Evolutionary conservation across 352 stramenopile species (phyloP).

Genomic region (Elongisporangium prolatum): DNA sequence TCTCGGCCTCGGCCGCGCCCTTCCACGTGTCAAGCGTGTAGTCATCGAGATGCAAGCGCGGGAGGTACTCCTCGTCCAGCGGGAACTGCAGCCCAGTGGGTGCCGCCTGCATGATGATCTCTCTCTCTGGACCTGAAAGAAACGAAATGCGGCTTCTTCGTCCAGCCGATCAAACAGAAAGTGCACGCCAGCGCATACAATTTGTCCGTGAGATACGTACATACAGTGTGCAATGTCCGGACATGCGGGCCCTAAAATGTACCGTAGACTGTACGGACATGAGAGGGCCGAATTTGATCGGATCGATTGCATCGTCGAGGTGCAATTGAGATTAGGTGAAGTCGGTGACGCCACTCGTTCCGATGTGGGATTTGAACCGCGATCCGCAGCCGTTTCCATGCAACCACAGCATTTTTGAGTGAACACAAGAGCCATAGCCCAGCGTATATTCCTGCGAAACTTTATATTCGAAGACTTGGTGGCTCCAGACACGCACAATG

Average conservation of each 20-base stretch:
- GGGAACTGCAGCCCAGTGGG: slow-evolving; percentile 37
- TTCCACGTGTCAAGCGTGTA: slow-evolving; percentile 27
- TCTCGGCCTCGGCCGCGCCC: slow-evolving; percentile 21
- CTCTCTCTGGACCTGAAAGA: not conserved
- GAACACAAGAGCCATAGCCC: not conserved
- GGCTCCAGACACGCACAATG: not conserved
- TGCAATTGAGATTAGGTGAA: not conserved
- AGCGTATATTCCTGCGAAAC: not conserved
- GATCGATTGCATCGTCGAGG: not conserved
- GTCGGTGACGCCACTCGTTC: not conserved
- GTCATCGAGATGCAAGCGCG: slow-evolving; percentile 28
- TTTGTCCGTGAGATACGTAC: not conserved
- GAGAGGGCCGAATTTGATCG: not conserved
- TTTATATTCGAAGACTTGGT: not conserved
- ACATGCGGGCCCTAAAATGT: not conserved
- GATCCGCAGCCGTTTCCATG: not conserved
- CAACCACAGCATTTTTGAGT: not conserved
- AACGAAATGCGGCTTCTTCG: not conserved
- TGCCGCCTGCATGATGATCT: not conserved
- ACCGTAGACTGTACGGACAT: not conserved
- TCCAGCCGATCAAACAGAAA: not conserved
- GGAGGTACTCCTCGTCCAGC: slow-evolving; percentile 47
- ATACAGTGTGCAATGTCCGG: not conserved
- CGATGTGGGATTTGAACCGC: not conserved
- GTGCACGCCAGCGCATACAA: not conserved